Conservation (phyloP, 495 filamentous ascomycete species). For the Penicillium turbatum region DNA sequence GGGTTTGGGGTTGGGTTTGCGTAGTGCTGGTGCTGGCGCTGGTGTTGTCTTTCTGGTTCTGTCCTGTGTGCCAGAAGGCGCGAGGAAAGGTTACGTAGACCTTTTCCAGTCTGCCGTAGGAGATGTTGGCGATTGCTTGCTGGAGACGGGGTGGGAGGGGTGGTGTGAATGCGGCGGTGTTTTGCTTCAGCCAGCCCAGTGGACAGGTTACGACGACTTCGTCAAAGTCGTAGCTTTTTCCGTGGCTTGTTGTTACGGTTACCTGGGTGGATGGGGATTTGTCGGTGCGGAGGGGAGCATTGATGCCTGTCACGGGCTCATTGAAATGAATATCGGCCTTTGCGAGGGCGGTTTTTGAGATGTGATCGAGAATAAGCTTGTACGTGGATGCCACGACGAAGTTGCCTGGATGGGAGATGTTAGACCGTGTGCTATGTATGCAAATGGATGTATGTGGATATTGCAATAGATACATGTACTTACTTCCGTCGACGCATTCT, state of each 20-base stretch:
- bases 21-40: neutral
- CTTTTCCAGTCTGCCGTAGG: constrained; percentile 89
- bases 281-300: neutral
- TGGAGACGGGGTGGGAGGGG: constrained; percentile 58
- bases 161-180: constrained; percentile 66
- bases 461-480: constrained; percentile 25
- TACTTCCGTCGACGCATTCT: constrained; percentile 86
- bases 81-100: constrained; percentile 81
- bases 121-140: constrained; percentile 70
- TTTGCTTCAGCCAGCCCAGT: constrained; percentile 82
- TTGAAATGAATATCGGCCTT: constrained; percentile 58
- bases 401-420: constrained; percentile 57
- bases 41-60: too few species aligned
- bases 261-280: constrained; percentile 25
- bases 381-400: constrained; percentile 87
- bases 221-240: constrained; percentile 60
- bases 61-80: constrained; percentile 55
- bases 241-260: constrained; percentile 49
- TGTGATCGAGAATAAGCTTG: constrained; percentile 61
- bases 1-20: constrained; percentile 6
- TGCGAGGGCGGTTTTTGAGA: constrained; percentile 60
- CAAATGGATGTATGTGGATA: too few species aligned
- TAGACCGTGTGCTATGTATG: too few species aligned
- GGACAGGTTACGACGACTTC: constrained; percentile 82
- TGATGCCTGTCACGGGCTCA: constrained; percentile 40